Evolutionary conservation across 768 basidiomycete genomes (phyloP).

Genomic region (Rhizopogon rudus): DNA sequence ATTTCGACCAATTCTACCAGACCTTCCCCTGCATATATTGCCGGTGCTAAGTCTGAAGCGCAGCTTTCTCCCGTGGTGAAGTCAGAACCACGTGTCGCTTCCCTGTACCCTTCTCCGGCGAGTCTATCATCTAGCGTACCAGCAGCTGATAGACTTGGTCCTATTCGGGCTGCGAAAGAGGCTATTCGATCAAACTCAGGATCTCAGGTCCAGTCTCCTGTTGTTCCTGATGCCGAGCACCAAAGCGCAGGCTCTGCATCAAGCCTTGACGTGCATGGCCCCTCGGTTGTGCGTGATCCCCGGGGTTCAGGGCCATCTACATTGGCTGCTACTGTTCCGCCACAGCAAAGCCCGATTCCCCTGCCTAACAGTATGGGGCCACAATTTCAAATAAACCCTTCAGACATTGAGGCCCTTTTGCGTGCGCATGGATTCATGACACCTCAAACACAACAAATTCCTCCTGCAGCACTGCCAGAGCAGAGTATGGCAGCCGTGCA

Average conservation of each 20-base stretch:
- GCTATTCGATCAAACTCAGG: slow-evolving; percentile 10
- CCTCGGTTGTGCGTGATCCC: not conserved
- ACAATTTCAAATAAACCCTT: not conserved
- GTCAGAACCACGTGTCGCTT: slow-evolving; percentile 12
- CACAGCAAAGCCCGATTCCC: not conserved
- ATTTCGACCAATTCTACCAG: not conserved
- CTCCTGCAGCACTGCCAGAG: not conserved
- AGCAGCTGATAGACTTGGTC: slow-evolving; percentile 23
- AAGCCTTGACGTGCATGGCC: not conserved
- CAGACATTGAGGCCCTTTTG: slow-evolving; percentile 12
- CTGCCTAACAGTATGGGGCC: slow-evolving; percentile 3
- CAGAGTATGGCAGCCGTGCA: not conserved
- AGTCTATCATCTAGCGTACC: slow-evolving; percentile 6
- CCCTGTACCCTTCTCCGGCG: slow-evolving; percentile 1
- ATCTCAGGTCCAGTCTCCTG: slow-evolving; percentile 8
- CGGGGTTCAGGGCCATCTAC: slow-evolving; percentile 4
- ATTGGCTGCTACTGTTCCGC: not conserved
- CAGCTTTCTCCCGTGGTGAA: slow-evolving; percentile 12
- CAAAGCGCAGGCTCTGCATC: not conserved
- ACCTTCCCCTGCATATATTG: not conserved
- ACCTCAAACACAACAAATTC: not conserved
- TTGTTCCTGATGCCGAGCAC: slow-evolving; percentile 1
- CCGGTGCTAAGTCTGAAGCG: not conserved
- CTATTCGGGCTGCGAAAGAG: slow-evolving; percentile 29
- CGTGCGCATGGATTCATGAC: not conserved